phyloP scores from a whole-genome alignment of 2,329 filamentous ascomycete genomes.

The Cladosporium sp. region DNA sequence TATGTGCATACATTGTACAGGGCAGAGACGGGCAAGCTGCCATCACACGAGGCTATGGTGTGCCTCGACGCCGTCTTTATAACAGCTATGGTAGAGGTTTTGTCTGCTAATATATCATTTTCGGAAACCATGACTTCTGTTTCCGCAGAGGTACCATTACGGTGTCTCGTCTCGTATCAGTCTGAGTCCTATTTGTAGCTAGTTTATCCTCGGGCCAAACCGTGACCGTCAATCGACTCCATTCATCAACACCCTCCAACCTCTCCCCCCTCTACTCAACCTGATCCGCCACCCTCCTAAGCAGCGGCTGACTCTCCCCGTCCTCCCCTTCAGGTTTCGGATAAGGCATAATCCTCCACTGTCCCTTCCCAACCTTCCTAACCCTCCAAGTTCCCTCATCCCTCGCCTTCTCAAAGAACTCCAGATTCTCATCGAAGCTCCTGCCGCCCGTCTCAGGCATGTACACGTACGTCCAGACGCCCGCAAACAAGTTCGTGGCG shows the following conservation, averaged over 20 bases:
- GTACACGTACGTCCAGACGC: conserved; percentile 56
- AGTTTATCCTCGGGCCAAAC: not conserved
- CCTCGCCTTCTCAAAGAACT: conserved; percentile 58
- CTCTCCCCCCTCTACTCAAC: conserved; percentile 17
- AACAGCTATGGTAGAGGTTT: too few species aligned
- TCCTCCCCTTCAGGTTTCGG: conserved; percentile 42
- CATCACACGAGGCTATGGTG: too few species aligned
- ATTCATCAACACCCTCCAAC: not conserved
- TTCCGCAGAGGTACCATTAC: too few species aligned
- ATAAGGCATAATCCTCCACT: conserved; percentile 51
- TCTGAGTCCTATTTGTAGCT: not conserved
- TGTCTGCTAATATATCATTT: too few species aligned
- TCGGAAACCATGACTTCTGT: too few species aligned
- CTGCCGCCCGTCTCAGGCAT: conserved; percentile 59
- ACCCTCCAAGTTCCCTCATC: conserved; percentile 58
- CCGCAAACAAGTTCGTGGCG: conserved; percentile 57
- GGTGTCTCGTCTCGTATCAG: not conserved
- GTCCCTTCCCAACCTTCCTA: conserved; percentile 54
- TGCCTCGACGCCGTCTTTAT: too few species aligned
- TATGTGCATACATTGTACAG: too few species aligned
- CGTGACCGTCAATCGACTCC: not conserved
- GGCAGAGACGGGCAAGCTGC: too few species aligned
- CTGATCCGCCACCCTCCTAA: conserved; percentile 49
- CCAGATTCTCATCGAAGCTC: conserved; percentile 62
- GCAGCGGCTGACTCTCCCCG: conserved; percentile 50